Base-by-base conservation (phyloP, 345 rosid genomes). In the Eucalyptus caleyi region DNA sequence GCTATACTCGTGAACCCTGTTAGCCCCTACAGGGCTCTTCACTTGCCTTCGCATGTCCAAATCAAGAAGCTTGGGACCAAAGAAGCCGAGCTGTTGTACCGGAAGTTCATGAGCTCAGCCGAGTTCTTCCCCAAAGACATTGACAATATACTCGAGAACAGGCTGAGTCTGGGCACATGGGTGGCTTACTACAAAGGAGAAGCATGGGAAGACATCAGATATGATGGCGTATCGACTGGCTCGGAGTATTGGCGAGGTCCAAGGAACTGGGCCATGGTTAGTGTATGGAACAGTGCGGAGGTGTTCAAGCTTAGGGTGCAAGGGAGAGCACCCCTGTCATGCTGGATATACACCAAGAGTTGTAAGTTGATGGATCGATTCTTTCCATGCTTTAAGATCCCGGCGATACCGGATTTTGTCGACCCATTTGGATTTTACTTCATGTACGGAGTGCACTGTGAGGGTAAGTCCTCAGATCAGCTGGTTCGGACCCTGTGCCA, bases 111-210 rank as follows among this genome's bases (percentile, higher is more conserved):
- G 95, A 49, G 93, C 11, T 90, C 94, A 30, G 87, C 94, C 5
- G 98, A 96, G 86, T 94, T 97, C 90, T 97, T 97, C 90, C 99
- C 99, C 2, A 87, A 89, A 2, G 99, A 97, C 90, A 95, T 97
- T 37, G 94, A 93, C 11, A 89, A 60, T 62, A 93, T 97, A 67
- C 91, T 97, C 86, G 90, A 93, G 65, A 95, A 95, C 93, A 93
- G 92, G 92, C 91, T 95, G 40, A 96, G 95, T 86, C 87, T 96
- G n/a, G 99, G 99, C 44, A 97, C 99, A n/a, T 97, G 97, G 97
- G 91, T 94, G 89, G 97, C 97, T 62, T 94, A 92, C 88, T 94
- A 92, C 13, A 91, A 90, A 67, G 94, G 92, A 7, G 91, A 93
- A 54, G 27, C 88, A 50, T 86, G 90, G 91, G 89, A 54, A 11